Evolutionary conservation across 148 eudicot species (phyloP).

Genomic region (Rhododendron mucronatum): DNA sequence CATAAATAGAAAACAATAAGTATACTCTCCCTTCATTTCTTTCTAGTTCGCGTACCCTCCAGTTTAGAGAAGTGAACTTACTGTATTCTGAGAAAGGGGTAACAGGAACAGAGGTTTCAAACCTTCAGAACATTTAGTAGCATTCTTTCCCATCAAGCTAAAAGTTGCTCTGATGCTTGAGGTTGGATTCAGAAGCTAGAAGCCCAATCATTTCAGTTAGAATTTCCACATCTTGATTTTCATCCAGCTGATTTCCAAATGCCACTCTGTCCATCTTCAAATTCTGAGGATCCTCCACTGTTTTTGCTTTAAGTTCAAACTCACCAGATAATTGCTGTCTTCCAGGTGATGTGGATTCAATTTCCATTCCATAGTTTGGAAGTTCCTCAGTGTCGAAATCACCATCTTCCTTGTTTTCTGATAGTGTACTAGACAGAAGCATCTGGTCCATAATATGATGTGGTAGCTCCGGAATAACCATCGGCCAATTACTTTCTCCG

Average conservation of each 20-base stretch:
- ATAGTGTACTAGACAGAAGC: slow-evolving; percentile 50
- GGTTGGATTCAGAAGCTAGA: slow-evolving; percentile 28
- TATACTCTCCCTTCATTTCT: neutral
- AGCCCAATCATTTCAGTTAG: slow-evolving; percentile 39
- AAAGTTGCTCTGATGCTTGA: neutral
- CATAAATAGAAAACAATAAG: neutral
- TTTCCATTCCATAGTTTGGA: slow-evolving; percentile 19
- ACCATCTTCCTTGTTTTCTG: slow-evolving; percentile 20
- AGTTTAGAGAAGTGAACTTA: neutral
- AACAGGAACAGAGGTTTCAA: neutral
- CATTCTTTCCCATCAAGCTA: neutral
- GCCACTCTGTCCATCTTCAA: neutral
- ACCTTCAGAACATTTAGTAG: neutral
- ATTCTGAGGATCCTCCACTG: neutral
- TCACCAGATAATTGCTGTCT: slow-evolving; percentile 7
- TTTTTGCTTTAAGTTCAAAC: neutral
- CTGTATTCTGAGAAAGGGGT: neutral
- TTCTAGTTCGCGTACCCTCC: neutral
- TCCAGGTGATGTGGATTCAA: slow-evolving; percentile 11
- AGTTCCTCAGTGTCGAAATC: slow-evolving; percentile 15
- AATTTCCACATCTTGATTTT: slow-evolving; percentile 25
- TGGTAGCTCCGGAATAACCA: slow-evolving; percentile 32
- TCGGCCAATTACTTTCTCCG: slow-evolving; percentile 26
- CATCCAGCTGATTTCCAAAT: slow-evolving; percentile 8
- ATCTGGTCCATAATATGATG: slow-evolving; percentile 50